Base-by-base conservation (phyloP, 306 rosid genomes). In the Trifolium repens region DNA sequence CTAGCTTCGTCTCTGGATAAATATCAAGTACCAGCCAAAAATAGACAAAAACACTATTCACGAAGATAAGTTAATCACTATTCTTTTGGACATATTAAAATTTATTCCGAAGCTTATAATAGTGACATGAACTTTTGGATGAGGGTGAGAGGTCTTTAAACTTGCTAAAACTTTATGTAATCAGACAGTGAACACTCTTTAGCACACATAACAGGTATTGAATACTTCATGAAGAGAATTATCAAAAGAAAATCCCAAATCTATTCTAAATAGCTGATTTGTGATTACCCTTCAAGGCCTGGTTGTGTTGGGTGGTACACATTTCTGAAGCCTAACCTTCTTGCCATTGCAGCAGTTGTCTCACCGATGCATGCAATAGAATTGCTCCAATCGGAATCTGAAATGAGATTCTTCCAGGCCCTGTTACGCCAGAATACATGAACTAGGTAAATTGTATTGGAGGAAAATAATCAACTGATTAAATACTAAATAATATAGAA, bases 301-400 rank as follows among this genome's bases (percentile, higher is more conserved):
- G 98, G 98, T 64, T 89, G 86, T 50, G 80, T 39, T 40, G 99
- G 96, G 81, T 81, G 79, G 87, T 88, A 89, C 53, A 96, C 93
- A 80, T 96, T 87, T 84, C 61, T 73, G 84, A 96, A 85, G 74
- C 98, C 99, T 77, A 90, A 81, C 65, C 86, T 86, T 80, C 86
- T 75, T 52, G 97, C 93, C 74, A 84, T 90, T 35, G 85, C 81
- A 46, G 97, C 99, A 63, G 99, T 96, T 74, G 98, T 96, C 88
- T 92, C 98, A 14, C 99, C 99, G 74, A 96, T 92, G 87, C 99
- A 96, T 46, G 97, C 99, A 80, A 96, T 82, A 24, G 87, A 86
- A 46, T 88, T 87, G 75, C 71, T 85, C 96, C 99, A 79, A 60
- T 85, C 85, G 2, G 81, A 81, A 50, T 82, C 88, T 8, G 88